Evolutionary conservation across 1,284 basidiomycete genomes (phyloP).

Genomic region (Cutaneotrichosporon cyanovorans): DNA sequence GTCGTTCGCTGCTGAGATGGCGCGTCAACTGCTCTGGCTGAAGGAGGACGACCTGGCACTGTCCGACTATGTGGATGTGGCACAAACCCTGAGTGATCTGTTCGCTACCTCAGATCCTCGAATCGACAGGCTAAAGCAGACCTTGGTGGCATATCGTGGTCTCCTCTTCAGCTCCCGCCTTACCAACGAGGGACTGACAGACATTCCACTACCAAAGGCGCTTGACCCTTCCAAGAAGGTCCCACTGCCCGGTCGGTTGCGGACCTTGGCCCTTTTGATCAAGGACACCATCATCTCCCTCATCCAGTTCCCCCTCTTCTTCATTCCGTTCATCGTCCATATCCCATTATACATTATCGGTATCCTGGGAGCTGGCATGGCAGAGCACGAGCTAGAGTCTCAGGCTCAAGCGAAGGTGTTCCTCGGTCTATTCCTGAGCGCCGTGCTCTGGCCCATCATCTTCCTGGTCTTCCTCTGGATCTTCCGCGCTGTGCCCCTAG

Average conservation of each 20-base stretch:
- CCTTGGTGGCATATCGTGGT: constrained; percentile 74
- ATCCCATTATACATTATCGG: constrained; percentile 74
- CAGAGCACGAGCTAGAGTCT: constrained; percentile 72
- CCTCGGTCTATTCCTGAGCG: constrained; percentile 65
- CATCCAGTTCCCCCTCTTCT: constrained; percentile 74
- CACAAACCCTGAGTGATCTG: constrained; percentile 84
- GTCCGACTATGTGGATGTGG: constrained; percentile 68
- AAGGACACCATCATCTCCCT: constrained; percentile 65
- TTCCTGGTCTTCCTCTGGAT: constrained; percentile 78
- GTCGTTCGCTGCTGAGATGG: constrained; percentile 75
- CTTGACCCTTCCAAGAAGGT: constrained; percentile 67
- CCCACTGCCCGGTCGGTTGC: constrained; percentile 69
- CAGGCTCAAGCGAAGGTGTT: constrained; percentile 88
- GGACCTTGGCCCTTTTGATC: constrained; percentile 67
- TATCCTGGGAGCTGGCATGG: constrained; percentile 62
- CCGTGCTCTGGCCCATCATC: constrained; percentile 68
- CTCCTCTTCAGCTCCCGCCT: constrained; percentile 73
- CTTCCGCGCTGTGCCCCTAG: constrained; percentile 59
- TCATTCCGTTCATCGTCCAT: constrained; percentile 73
- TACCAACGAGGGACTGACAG: constrained; percentile 70
- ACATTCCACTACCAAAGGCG: constrained; percentile 58
- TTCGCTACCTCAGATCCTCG: constrained; percentile 59
- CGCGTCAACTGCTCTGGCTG: constrained; percentile 80
- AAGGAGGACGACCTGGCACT: constrained; percentile 64
- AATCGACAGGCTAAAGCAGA: constrained; percentile 57